phyloP scores from a whole-genome alignment of 768 basidiomycete species.

The Pluteus cervinus region DNA sequence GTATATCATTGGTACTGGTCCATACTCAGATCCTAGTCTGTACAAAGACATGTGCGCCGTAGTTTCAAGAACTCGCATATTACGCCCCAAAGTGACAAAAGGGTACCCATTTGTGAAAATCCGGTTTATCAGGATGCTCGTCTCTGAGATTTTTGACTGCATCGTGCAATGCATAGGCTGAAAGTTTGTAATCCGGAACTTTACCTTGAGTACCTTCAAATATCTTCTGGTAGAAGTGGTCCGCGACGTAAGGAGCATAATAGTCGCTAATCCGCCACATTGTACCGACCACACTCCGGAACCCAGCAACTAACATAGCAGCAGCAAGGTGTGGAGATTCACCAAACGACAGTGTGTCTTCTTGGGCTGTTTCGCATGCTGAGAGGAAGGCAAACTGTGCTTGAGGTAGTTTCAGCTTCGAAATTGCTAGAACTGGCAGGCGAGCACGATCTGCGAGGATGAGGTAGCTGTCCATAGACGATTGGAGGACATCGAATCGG shows the following conservation, averaged over 20 bases:
- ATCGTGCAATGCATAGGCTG: slow-evolving; percentile 7
- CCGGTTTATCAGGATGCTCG: no score
- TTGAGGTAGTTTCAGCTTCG: slow-evolving; percentile 4
- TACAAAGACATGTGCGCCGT: no score
- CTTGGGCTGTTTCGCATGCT: slow-evolving; percentile 14
- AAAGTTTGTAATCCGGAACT: not conserved
- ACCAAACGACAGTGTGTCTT: slow-evolving; percentile 9
- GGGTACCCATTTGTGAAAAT: no score
- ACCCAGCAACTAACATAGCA: slow-evolving; percentile 15
- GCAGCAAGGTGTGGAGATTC: slow-evolving; percentile 15
- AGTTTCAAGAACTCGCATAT: no score
- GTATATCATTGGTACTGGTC: no score
- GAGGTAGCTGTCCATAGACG: no score
- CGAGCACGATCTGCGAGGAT: no score
- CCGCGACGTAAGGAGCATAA: slow-evolving; percentile 9
- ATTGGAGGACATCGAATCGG: no score
- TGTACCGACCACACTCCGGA: slow-evolving; percentile 11
- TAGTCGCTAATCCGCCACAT: slow-evolving; percentile 15
- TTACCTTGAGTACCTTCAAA: not conserved
- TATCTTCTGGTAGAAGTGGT: slow-evolving; percentile 5
- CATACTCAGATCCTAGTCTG: no score
- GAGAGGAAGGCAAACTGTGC: slow-evolving; percentile 13
- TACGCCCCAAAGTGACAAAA: no score
- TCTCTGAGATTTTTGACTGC: slow-evolving; percentile 1
- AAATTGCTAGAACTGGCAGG: slow-evolving; percentile 10